A percentile compares a stretch with the other conserved stretches of the same genome.
These are phyloP conservation scores for Nannizziopsis barbatae DNA, from an alignment of 2,329 filamentous ascomycete genomes.

Conservation along the genomic window DNA sequence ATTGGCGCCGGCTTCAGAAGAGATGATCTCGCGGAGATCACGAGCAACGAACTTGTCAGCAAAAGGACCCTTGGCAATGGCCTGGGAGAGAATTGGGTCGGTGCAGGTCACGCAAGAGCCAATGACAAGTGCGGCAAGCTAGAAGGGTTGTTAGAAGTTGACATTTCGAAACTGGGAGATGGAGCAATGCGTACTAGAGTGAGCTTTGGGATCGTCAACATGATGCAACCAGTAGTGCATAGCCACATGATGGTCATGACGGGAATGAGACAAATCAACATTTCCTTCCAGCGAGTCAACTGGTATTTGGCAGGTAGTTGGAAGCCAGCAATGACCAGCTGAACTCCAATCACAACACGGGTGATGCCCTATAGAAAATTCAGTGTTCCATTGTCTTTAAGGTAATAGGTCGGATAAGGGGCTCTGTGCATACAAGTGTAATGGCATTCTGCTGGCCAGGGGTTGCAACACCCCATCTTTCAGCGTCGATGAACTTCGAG, in stretches of 20 bases:
- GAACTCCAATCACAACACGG: conserved; percentile 51
- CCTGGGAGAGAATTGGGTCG: conserved; percentile 52
- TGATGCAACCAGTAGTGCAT: conserved; percentile 45
- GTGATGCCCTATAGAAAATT: conserved; percentile 33
- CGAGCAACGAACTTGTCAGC: conserved; percentile 51
- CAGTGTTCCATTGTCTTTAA: not conserved
- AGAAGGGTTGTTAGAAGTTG: not conserved
- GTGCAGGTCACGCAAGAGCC: conserved; percentile 52
- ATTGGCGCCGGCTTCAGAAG: conserved; percentile 51
- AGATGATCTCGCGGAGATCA: conserved; percentile 50
- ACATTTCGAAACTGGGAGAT: not conserved
- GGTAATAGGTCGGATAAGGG: not conserved
- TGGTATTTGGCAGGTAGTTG: conserved; percentile 50
- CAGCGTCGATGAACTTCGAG: conserved; percentile 43
- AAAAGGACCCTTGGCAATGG: conserved; percentile 52
- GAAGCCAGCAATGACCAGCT: conserved; percentile 53
- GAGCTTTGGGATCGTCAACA: conserved; percentile 45
- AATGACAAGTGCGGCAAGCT: conserved; percentile 46
- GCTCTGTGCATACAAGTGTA: conserved; percentile 29
- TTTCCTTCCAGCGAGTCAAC: conserved; percentile 40
- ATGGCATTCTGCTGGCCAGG: conserved; percentile 29
- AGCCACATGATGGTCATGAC: conserved; percentile 55
- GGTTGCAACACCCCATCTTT: conserved; percentile 28
- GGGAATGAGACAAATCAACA: conserved; percentile 46
- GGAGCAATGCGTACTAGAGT: conserved; percentile 30